These are phyloP conservation scores for Phaeosphaeria sp. DNA, from an alignment of 2,329 filamentous ascomycete genomes.

Conservation along the genomic window DNA sequence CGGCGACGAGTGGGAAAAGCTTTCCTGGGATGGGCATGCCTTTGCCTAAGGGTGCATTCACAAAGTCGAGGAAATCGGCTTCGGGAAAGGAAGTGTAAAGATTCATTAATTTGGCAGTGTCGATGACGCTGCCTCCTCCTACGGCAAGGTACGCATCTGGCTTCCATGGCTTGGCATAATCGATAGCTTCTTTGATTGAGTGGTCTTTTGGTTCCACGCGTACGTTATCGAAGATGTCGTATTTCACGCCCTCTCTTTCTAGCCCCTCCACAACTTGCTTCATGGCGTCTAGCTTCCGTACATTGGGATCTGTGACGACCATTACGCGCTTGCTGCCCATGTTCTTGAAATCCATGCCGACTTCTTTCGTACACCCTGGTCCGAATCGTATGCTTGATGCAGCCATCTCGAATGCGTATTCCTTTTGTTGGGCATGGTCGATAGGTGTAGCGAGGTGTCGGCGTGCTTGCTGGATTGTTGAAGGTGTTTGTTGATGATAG, in stretches of 20 bases:
- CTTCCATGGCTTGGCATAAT: conserved; percentile 77
- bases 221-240: conserved; percentile 80
- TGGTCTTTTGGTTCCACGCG: conserved; percentile 93
- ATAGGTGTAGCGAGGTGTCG: conserved; percentile 77
- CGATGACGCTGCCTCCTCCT: conserved; percentile 90
- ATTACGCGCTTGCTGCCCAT: conserved; percentile 85
- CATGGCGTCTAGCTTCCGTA: conserved; percentile 86
- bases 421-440: conserved; percentile 76
- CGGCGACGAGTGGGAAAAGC: conserved; percentile 78
- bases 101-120: conserved; percentile 99
- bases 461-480: conserved; percentile 59
- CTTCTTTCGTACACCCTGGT: conserved; percentile 89
- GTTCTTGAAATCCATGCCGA: conserved; percentile 97
- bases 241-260: conserved; percentile 77
- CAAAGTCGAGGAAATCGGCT: conserved; percentile 95
- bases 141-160: conserved; percentile 94
- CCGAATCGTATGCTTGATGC: conserved; percentile 94
- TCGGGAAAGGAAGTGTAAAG: conserved; percentile 90
- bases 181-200: conserved; percentile 88
- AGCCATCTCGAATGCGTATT: conserved; percentile 99
- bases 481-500: conserved; percentile 62
- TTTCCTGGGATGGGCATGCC: conserved; percentile 76
- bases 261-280: conserved; percentile 84
- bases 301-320: conserved; percentile 87
- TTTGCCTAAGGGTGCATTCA: conserved; percentile 91